Base-by-base conservation (phyloP, 805 yeast genomes). In the Wickerhamiella slavikovae region DNA sequence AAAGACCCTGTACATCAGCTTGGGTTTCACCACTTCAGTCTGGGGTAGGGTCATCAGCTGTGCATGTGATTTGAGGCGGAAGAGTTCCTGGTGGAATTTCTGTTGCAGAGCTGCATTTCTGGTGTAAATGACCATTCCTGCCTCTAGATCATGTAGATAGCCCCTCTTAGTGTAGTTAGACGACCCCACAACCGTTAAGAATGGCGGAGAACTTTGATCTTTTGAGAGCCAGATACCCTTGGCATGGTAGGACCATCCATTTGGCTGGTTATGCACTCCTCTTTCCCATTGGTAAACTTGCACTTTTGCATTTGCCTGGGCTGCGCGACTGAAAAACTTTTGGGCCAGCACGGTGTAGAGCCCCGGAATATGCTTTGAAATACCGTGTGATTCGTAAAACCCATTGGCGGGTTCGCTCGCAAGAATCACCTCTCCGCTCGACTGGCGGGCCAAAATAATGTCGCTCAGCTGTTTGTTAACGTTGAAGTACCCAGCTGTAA, bases 191-290 rank as follows among this genome's bases (percentile, higher is more conserved):
- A 83, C 68, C 0, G 94, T 78, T 9, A 79, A 53, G 13, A 73
- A 61, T 2, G 95, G 94, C 4, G 20, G 17, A 9, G 13, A 22
- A 25, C 24, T 24, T n/a, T 47, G 44, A 0, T 41, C 37, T 27
- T 68, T 74, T 2, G 53, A 58, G 0, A 78, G 53, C 96, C 96
- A 89, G 4, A 85, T 55, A 1, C 98, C 98, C 47, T 89, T 89
- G 10, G 98, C 96, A 47, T 89, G 98, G 49, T 89, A 89, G 0
- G 95, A 78, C 96, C 98, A 85, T 1, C 98, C 98, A 17, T 59
- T 64, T 1, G 71, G 64, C 5, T 75, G 65, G 45, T 80, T 79
- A 3, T 80, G 93, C 3, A 69, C 57, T 1, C 98, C 98, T 28
- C 66, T 68, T 43, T 66, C 64, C 98, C 98, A 89, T 50, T 85